Percentiles rank a stretch among this genome's conserved stretches.
phyloP scores from a whole-genome alignment of 805 yeast genomes.

The Saturnispora hagleri region DNA sequence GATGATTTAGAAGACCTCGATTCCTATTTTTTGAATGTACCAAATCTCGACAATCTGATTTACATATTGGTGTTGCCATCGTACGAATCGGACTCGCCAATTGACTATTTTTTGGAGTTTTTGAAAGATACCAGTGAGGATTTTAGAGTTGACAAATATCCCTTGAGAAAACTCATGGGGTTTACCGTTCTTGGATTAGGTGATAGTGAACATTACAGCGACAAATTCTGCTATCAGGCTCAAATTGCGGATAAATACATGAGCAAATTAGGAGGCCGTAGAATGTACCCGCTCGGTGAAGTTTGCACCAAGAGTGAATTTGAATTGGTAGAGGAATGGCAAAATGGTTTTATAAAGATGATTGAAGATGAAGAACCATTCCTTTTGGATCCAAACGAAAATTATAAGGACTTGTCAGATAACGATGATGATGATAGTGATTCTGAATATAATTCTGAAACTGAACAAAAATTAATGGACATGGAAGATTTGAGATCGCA shows the following conservation, averaged over 20 bases:
- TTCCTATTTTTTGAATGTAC: slow-evolving; percentile 64
- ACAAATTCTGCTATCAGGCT: slow-evolving; percentile 81
- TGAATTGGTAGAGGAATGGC: slow-evolving; percentile 55
- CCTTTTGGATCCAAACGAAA: slow-evolving; percentile 44
- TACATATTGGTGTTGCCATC: slow-evolving; percentile 79
- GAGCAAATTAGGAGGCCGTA: slow-evolving; percentile 76
- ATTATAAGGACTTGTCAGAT: slow-evolving; percentile 14
- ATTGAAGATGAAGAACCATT: slow-evolving; percentile 62
- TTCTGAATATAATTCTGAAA: slow-evolving; percentile 13
- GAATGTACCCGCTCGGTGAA: slow-evolving; percentile 76
- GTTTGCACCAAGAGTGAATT: slow-evolving; percentile 72
- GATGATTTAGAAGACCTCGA: slow-evolving; percentile 78
- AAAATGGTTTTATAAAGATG: slow-evolving; percentile 46
- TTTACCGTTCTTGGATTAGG: slow-evolving; percentile 85
- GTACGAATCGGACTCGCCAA: slow-evolving; percentile 86
- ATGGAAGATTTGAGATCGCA: slow-evolving; percentile 51
- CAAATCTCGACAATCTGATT: slow-evolving; percentile 33
- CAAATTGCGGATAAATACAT: slow-evolving; percentile 61
- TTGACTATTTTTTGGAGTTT: slow-evolving; percentile 78
- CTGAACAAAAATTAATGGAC: slow-evolving; percentile 42
- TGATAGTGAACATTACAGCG: slow-evolving; percentile 76
- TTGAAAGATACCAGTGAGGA: slow-evolving; percentile 75
- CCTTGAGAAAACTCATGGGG: slow-evolving; percentile 60
- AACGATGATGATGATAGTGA: slow-evolving; percentile 12
- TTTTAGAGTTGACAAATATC: slow-evolving; percentile 77